These are phyloP conservation scores for Salix purpurea DNA, from an alignment of 345 rosid genomes.

Conservation along the genomic window DNA sequence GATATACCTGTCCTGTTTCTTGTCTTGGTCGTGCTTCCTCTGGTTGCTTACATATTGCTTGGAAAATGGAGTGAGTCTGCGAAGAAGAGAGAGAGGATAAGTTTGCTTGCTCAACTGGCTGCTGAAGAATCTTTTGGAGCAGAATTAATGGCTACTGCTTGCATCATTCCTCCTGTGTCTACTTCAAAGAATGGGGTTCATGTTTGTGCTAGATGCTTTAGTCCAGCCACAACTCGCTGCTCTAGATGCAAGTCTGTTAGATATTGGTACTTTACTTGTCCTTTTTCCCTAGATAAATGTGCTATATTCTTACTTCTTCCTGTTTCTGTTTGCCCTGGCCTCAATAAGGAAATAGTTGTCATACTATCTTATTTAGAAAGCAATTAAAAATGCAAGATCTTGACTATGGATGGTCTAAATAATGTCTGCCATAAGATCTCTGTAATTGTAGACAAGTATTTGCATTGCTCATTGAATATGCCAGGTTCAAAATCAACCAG, in stretches of 20 bases:
- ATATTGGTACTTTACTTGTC: conserved; percentile 57
- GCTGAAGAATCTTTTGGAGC: conserved; percentile 72
- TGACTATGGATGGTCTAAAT: background rate
- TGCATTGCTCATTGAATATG: background rate
- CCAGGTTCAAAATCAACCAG: background rate
- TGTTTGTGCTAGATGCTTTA: conserved; percentile 65
- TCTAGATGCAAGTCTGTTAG: conserved; percentile 78
- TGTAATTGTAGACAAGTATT: background rate
- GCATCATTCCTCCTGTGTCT: conserved; percentile 35
- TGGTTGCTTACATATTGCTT: conserved; percentile 63
- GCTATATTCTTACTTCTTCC: background rate
- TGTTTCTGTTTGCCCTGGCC: background rate
- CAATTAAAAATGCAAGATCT: background rate
- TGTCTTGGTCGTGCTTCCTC: conserved; percentile 80
- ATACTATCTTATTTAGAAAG: background rate
- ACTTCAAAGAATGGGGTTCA: conserved; percentile 43
- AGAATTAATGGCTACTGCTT: conserved; percentile 42
- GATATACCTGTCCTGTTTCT: conserved; percentile 70
- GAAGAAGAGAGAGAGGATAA: conserved; percentile 54
- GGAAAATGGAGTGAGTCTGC: conserved; percentile 85
- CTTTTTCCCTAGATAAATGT: background rate
- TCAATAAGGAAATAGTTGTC: background rate
- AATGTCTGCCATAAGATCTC: background rate
- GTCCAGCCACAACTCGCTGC: conserved; percentile 80
- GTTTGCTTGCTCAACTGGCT: conserved; percentile 63